These are phyloP conservation scores for Pyrenophora graminea DNA, from an alignment of 2,329 filamentous ascomycete genomes.

Conservation along the genomic window DNA sequence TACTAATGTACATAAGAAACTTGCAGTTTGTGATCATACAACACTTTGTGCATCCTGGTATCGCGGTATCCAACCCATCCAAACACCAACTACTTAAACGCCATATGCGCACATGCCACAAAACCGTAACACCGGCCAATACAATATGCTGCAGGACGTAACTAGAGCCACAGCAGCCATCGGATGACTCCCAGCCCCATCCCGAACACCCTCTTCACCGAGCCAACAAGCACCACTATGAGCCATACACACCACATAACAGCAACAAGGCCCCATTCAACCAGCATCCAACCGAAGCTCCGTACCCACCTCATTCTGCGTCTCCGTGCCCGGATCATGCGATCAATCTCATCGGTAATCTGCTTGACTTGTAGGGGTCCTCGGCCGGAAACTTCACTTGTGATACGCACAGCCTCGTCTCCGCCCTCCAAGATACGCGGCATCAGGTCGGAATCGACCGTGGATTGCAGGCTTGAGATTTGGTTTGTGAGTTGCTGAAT, in stretches of 20 bases:
- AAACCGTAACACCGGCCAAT: conserved; percentile 4
- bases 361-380: conserved; percentile 81
- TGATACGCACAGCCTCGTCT: conserved; percentile 80
- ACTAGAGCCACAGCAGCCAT: conserved; percentile 76
- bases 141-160: neutral
- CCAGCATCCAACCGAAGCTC: conserved; percentile 74
- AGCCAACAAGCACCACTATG: conserved; percentile 74
- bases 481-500: conserved; percentile 51
- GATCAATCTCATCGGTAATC: conserved; percentile 74
- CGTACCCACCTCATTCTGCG: conserved; percentile 75
- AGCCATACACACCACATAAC: conserved; percentile 97
- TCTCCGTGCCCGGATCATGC: conserved; percentile 71
- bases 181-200: conserved; percentile 64
- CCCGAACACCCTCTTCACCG: conserved; percentile 66
- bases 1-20: neutral
- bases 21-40: conserved; percentile 4
- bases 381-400: conserved; percentile 73
- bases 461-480: conserved; percentile 51
- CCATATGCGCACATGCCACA: conserved; percentile 2
- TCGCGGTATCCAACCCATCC: conserved; percentile 5
- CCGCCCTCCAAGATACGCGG: conserved; percentile 68
- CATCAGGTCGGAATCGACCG: conserved; percentile 57
- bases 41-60: conserved; percentile 6
- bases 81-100: conserved; percentile 1
- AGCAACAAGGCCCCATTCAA: conserved; percentile 87